Evolutionary conservation across 2,329 filamentous ascomycete species (phyloP).

Genomic region (Podosphaera xanthii): DNA sequence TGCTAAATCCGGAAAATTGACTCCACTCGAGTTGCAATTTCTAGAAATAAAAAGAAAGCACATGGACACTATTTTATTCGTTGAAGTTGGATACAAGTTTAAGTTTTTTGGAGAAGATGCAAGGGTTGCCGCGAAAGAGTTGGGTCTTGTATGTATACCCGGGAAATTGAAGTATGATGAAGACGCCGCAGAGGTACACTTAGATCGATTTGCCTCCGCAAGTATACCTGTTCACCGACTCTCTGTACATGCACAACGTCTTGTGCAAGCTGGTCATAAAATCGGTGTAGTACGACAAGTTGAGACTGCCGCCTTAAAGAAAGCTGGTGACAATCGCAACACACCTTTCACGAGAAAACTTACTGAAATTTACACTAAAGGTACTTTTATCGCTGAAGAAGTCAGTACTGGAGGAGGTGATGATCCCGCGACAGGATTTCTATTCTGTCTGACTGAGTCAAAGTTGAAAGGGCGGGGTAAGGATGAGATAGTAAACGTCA

Average conservation of each 20-base stretch:
- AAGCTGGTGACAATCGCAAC: slow-evolving; percentile 82
- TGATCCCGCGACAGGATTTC: slow-evolving; percentile 51
- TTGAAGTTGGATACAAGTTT: slow-evolving; percentile 97
- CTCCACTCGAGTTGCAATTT: slow-evolving; percentile 82
- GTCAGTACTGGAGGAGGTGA: slow-evolving; percentile 33
- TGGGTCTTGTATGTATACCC: slow-evolving; percentile 90
- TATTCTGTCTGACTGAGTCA: slow-evolving; percentile 77
- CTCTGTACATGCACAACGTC: slow-evolving; percentile 78
- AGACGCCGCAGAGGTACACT: slow-evolving; percentile 75
- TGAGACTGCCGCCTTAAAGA: slow-evolving; percentile 88
- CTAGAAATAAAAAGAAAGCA: slow-evolving; percentile 85
- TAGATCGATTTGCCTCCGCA: slow-evolving; percentile 80
- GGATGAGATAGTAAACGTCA: slow-evolving; percentile 82
- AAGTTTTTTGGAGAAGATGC: slow-evolving; percentile 94
- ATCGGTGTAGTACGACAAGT: slow-evolving; percentile 87
- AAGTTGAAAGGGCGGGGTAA: slow-evolving; percentile 60
- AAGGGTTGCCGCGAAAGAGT: slow-evolving; percentile 62
- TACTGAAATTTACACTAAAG: slow-evolving; percentile 93
- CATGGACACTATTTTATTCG: slow-evolving; percentile 69
- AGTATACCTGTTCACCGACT: slow-evolving; percentile 85
- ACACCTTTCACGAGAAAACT: slow-evolving; percentile 79
- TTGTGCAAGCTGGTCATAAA: slow-evolving; percentile 83
- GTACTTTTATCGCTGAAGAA: slow-evolving; percentile 87
- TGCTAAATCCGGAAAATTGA: slow-evolving; percentile 54
- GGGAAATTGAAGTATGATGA: slow-evolving; percentile 91